Evolutionary conservation across 257 asterid species (phyloP).

Genomic region (Solanum phureja): DNA sequence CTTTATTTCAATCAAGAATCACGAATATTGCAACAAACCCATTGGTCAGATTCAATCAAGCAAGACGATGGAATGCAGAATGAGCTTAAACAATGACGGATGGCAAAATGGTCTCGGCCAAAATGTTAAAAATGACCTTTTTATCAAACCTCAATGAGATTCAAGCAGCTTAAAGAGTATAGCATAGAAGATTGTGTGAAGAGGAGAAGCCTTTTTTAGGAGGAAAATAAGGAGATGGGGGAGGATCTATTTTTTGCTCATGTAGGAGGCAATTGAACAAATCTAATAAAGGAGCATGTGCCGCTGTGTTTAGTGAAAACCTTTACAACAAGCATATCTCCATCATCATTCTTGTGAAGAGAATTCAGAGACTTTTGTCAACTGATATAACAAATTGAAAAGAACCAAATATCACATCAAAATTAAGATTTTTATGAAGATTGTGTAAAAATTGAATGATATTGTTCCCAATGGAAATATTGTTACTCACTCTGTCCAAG

Average conservation of each 20-base stretch:
- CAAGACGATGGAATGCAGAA: neutral
- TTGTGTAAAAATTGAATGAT: neutral
- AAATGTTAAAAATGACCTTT: neutral
- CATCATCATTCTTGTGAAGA: neutral
- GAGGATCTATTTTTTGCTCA: neutral
- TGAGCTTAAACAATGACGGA: neutral
- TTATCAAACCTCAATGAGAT: neutral
- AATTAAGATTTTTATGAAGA: neutral
- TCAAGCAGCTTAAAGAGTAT: neutral
- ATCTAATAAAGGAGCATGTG: constrained; percentile 29
- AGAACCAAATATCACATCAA: neutral
- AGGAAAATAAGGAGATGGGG: neutral
- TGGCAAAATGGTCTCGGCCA: neutral
- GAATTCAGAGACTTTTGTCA: neutral
- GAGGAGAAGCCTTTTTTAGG: constrained; percentile 13
- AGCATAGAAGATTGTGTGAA: neutral
- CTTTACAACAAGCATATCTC: neutral
- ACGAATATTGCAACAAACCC: constrained; percentile 4
- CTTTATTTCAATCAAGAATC: constrained; percentile 2
- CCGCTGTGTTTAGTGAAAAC: neutral
- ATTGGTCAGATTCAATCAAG: neutral
- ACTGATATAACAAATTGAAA: neutral
- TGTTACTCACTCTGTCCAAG: neutral
- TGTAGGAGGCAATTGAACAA: constrained; percentile 19
- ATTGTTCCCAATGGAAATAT: neutral